These are phyloP conservation scores for Zea mays DNA, from an alignment of 176 grass and related monocot species.

Conservation along the genomic window Zm-B73-REFERENCE-NAM-5.0 NC_050104.1:119983001-119983500, in stretches of 20 bases:
- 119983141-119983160: conserved; percentile 75
- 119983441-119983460: too few species aligned
- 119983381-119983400: background rate
- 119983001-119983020: background rate
- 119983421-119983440: too few species aligned
- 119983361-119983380: background rate
- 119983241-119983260: conserved; percentile 2
- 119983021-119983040: background rate
- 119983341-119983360: background rate
- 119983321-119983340: background rate
- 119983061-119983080: conserved; percentile 7
- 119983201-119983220: conserved; percentile 78
- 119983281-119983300: background rate
- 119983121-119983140: conserved; percentile 88
- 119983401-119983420: background rate
- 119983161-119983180: conserved; percentile 86
- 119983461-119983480: too few species aligned
- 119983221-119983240: conserved; percentile 47
- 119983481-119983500: background rate
- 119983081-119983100: conserved; percentile 62
- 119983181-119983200: conserved; percentile 96
- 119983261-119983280: conserved; percentile 16
- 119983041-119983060: background rate
- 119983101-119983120: conserved; percentile 83
- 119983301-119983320: background rate